These are phyloP conservation scores for Chaetomium sp. DNA, from an alignment of 2,329 filamentous ascomycete genomes.

Conservation along the genomic window DNA sequence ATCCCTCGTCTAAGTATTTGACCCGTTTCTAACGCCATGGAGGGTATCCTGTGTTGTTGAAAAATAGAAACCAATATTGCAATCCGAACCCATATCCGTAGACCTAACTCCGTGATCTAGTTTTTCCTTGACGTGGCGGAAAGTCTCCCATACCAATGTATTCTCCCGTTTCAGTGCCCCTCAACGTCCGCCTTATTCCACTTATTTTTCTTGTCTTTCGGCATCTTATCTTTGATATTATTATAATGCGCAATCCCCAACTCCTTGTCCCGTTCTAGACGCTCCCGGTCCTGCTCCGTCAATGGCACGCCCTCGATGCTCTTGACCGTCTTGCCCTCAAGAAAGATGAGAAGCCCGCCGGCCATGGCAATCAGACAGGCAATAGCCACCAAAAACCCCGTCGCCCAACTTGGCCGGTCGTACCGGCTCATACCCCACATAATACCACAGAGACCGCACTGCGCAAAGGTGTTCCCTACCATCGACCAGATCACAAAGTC, in stretches of 20 bases:
- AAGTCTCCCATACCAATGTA: no score
- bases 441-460: constrained; percentile 64
- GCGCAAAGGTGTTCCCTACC: constrained; percentile 71
- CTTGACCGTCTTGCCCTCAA: constrained; percentile 68
- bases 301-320: constrained; percentile 62
- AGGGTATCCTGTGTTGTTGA: constrained; percentile 9
- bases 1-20: background rate
- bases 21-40: background rate
- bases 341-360: constrained; percentile 63
- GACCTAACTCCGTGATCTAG: no score
- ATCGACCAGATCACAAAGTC: constrained; percentile 76
- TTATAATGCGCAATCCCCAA: constrained; percentile 53
- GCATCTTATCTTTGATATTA: constrained; percentile 47
- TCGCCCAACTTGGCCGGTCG: constrained; percentile 70
- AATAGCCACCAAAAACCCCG: constrained; percentile 69
- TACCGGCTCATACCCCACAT: constrained; percentile 79
- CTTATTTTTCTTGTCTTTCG: constrained; percentile 33
- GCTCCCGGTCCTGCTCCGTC: constrained; percentile 47
- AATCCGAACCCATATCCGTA: background rate
- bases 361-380: constrained; percentile 63
- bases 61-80: background rate
- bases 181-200: constrained; percentile 17
- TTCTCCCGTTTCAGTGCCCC: constrained; percentile 5
- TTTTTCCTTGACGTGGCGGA: no score
- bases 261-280: constrained; percentile 46